Evolutionary conservation across 257 asterid genomes (phyloP).

Genomic region (Solanum ossicruentum): DNA sequence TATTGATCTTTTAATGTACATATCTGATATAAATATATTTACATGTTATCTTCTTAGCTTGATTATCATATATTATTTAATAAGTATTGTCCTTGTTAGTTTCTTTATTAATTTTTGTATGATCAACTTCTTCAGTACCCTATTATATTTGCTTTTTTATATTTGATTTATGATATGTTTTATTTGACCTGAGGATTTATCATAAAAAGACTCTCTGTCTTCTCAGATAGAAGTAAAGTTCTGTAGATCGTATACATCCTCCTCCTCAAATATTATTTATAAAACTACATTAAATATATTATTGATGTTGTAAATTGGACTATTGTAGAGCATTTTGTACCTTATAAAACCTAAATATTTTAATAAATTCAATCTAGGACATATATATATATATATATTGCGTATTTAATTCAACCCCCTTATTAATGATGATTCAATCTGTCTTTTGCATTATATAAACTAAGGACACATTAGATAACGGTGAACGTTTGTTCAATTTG

Average conservation of each 20-base stretch:
- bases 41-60: background rate
- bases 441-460: background rate
- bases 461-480: background rate
- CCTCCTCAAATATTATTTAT: background rate
- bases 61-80: background rate
- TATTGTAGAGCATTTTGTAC: background rate
- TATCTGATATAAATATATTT: too few species aligned
- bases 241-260: fast-evolving
- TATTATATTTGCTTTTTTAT: background rate
- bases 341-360: background rate
- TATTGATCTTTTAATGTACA: background rate
- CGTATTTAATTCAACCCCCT: background rate
- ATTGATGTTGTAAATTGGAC: too few species aligned
- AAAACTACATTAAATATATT: background rate
- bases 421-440: background rate
- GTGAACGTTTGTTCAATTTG: too few species aligned
- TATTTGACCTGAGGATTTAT: background rate
- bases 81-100: background rate
- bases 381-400: too few species aligned
- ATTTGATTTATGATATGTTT: background rate
- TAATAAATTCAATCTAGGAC: background rate
- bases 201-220: background rate
- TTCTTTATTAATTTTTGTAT: background rate
- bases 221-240: background rate
- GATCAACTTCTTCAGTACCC: background rate